A percentile compares a stretch with the other conserved stretches of the same genome.
These are phyloP conservation scores for Russula lepida DNA, from an alignment of 768 basidiomycete genomes.

Conservation along the genomic window DNA sequence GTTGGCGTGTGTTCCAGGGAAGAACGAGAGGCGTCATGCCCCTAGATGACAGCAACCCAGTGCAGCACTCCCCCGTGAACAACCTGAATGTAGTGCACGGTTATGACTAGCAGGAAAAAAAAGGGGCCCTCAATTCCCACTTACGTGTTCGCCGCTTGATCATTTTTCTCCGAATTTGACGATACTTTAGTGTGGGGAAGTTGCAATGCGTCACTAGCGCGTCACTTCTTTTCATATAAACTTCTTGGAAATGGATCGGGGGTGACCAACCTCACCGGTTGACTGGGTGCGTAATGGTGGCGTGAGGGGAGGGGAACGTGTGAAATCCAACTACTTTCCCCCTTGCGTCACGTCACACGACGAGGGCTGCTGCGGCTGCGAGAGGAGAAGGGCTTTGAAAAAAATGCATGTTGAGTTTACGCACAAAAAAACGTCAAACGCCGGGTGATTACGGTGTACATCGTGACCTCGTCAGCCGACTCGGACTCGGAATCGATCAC, in stretches of 20 bases:
- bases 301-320: not conserved
- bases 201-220: not conserved
- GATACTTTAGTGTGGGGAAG: not conserved
- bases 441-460: not conserved
- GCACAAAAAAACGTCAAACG: not conserved
- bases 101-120: not conserved
- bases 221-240: not conserved
- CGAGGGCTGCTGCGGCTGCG: not conserved
- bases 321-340: not conserved
- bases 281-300: not conserved
- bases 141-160: not conserved
- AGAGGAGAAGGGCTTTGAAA: not conserved
- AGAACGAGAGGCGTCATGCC: not conserved
- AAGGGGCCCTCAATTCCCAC: not conserved
- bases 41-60: not conserved
- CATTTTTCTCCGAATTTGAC: not conserved
- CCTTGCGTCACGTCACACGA: not conserved
- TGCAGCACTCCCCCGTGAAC: not conserved
- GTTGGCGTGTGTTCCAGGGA: not conserved
- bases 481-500: not conserved
- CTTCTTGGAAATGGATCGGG: not conserved
- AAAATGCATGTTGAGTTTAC: not conserved
- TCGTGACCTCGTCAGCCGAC: slow-evolving; percentile 12
- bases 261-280: not conserved
- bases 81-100: too few relatives aligned